Evolutionary conservation across 208 protist genomes (phyloP).

Genomic region (Acanthamoeba healyi): DNA sequence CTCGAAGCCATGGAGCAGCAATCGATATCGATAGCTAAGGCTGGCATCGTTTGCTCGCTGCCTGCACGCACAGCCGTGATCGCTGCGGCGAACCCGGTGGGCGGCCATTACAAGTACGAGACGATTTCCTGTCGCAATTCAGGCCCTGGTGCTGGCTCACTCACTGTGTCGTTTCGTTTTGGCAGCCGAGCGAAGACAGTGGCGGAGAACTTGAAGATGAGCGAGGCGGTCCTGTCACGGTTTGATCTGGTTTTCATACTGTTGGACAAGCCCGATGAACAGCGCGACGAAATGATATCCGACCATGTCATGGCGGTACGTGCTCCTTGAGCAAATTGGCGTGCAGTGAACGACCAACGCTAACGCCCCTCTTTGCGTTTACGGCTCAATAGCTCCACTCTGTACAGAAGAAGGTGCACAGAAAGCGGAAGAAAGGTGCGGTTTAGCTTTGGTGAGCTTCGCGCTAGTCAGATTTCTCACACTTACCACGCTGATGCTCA

Average conservation of each 20-base stretch:
- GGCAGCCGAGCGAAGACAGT: conserved; percentile 95
- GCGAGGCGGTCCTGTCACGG: conserved; percentile 96
- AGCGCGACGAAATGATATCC: conserved; percentile 92
- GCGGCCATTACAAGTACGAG: conserved; percentile 93
- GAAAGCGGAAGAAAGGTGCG: conserved; percentile 54
- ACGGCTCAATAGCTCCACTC: conserved; percentile 55
- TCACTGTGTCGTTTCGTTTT: neutral
- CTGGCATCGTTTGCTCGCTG: conserved; percentile 97
- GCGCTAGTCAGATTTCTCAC: too few species aligned
- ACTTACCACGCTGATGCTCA: too few species aligned
- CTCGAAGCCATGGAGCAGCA: conserved; percentile 99
- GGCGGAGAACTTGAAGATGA: conserved; percentile 97
- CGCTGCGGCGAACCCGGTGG: conserved; percentile 98
- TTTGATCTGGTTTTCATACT: conserved; percentile 99
- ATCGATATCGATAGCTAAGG: conserved; percentile 99
- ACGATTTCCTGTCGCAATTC: neutral
- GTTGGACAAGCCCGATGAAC: conserved; percentile 92
- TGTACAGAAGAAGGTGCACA: conserved; percentile 44
- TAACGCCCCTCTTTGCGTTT: neutral
- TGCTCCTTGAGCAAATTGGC: neutral
- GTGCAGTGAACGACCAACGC: neutral
- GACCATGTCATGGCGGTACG: conserved; percentile 95
- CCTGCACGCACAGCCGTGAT: conserved; percentile 97
- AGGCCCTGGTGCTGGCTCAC: neutral
- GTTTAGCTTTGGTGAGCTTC: too few species aligned